Conservation (phyloP, 2,329 filamentous ascomycete genomes). For the Diaporthe eres region DNA sequence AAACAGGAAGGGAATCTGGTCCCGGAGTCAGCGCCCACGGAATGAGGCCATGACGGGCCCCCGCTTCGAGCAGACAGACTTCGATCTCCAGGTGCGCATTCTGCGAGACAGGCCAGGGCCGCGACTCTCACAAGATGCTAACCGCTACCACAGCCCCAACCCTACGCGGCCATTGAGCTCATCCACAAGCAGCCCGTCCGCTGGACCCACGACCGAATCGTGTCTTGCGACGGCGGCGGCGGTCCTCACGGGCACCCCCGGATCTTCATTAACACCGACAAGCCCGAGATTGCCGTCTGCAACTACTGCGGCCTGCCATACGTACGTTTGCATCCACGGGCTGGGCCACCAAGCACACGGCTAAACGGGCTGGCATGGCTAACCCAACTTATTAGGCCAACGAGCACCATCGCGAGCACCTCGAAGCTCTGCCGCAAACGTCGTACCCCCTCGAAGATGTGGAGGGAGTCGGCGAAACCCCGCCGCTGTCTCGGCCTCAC, state of each 20-base stretch:
- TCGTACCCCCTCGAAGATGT: slow-evolving; percentile 79
- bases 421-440: slow-evolving; percentile 85
- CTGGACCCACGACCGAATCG: slow-evolving; percentile 87
- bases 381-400: slow-evolving; percentile 74
- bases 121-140: neutral
- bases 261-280: slow-evolving; percentile 98
- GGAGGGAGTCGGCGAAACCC: slow-evolving; percentile 52
- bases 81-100: slow-evolving; percentile 84
- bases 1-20: slow-evolving; percentile 87
- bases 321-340: slow-evolving; percentile 69
- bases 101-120: neutral
- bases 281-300: slow-evolving; percentile 92
- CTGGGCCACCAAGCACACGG: slow-evolving; percentile 4
- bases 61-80: slow-evolving; percentile 96
- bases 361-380: neutral
- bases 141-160: slow-evolving; percentile 78
- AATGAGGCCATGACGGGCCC: slow-evolving; percentile 91
- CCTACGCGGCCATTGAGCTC: slow-evolving; percentile 91
- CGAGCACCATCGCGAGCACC: slow-evolving; percentile 86
- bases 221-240: slow-evolving; percentile 92
- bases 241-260: slow-evolving; percentile 90
- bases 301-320: slow-evolving; percentile 95
- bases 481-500: slow-evolving; percentile 39
- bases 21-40: slow-evolving; percentile 85
- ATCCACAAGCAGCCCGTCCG: slow-evolving; percentile 95